Percentiles rank a stretch among this genome's conserved stretches.
Conservation (phyloP, 257 asterid species). For the Linaria vulgaris region DNA sequence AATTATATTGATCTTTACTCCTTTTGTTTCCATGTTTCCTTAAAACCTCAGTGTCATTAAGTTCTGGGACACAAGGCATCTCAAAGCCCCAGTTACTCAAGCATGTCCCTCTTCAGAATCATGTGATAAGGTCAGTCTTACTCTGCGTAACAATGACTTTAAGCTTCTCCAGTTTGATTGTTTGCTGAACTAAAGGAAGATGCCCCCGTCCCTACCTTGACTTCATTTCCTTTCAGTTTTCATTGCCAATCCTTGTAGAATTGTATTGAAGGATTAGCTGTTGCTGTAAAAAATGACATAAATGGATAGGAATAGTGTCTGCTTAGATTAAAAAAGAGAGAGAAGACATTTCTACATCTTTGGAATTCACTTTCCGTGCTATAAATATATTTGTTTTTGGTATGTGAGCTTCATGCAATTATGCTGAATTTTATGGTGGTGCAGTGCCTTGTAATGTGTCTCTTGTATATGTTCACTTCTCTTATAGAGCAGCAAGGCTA, state of each 20-base stretch:
- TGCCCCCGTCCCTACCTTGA: neutral
- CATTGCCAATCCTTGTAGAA: too few species aligned
- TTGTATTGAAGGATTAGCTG: too few species aligned
- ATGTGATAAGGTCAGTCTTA: constrained; percentile 47
- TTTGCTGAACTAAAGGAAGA: constrained; percentile 7
- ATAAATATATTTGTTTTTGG: neutral
- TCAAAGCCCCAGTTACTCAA: constrained; percentile 65
- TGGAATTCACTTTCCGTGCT: neutral
- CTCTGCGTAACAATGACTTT: neutral
- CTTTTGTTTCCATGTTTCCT: constrained; percentile 6
- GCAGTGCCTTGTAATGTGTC: neutral
- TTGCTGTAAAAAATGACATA: too few species aligned
- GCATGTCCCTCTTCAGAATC: constrained; percentile 62
- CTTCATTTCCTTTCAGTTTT: too few species aligned
- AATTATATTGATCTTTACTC: constrained; percentile 7
- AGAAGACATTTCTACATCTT: too few species aligned
- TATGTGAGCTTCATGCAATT: neutral
- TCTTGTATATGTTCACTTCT: constrained; percentile 4
- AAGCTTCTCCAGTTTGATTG: neutral
- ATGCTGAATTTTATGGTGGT: constrained; percentile 5
- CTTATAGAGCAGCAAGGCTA: constrained; percentile 5
- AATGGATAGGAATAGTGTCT: too few species aligned
- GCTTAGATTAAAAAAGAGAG: too few species aligned
- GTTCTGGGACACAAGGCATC: constrained; percentile 90
- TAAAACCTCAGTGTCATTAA: constrained; percentile 53